Evolutionary conservation across 2,329 filamentous ascomycete genomes (phyloP), one percentile per base, ranked within the genome.

Genomic region (Claviceps spartinae): DNA sequence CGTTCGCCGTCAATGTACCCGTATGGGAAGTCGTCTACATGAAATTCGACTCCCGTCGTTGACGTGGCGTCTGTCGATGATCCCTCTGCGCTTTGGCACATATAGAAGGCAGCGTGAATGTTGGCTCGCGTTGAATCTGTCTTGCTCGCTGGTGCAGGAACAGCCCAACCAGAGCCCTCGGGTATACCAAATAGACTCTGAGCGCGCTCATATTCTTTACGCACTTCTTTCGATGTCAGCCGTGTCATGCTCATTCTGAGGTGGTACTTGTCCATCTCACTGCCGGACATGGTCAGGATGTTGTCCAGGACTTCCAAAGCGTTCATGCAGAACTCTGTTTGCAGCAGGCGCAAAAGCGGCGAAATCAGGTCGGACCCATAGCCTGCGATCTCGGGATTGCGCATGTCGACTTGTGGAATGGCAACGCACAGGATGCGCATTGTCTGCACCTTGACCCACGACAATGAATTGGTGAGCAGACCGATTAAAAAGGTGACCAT

Each of bases 221-320:
- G 83, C 48, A 93, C 85, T 0, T 85, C 82, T 59, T 86, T 85
- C 0, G 89, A 93, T 2, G 89, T 88, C 1, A 86, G 83, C 13
- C 87, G 85, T 5, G 89, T 90, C 88, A 98, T 96, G 67, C 91
- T 97, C 94, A 98, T 98, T 41, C 93, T 82, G 54, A 98, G 72
- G 63, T 97, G 89, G 60, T 96, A 88, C 60, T 87, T 88, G 66
- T 97, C 93, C 77, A 95, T 88, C 1, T 91, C 86, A 36, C 86
- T 89, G 4, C 88, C 86, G 0, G 89, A 89, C 73, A 97, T 91
- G 30, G 86, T 88, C 79, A 96, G 95, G 60, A 97, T 93, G 57
- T 91, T 87, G 66, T 98, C 93, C 54, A 98, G 73, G 1, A 98
- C 91, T 57, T 88, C 82, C 9, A 98, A 72, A 11, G 93, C 93